Conservation (phyloP, 176 grass and related monocot genomes). For the Juncus effusus region DNA sequence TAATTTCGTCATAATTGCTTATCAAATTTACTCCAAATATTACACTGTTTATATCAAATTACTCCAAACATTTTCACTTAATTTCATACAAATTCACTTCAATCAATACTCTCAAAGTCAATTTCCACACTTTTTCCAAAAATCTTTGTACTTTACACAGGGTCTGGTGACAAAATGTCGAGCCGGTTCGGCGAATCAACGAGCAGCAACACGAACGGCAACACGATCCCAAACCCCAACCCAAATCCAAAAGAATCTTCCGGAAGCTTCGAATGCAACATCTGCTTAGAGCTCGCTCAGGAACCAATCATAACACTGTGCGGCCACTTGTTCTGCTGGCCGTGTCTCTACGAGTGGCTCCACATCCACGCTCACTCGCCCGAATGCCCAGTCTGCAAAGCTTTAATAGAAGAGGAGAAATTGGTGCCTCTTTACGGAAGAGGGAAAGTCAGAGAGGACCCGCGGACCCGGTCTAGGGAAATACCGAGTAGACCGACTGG, state of each 20-base stretch:
- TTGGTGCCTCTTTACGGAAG: conserved; percentile 70
- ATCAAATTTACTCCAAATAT: too few species aligned
- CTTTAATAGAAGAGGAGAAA: conserved; percentile 59
- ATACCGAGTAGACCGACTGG: conserved; percentile 53
- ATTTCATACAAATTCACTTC: too few species aligned
- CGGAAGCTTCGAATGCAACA: conserved; percentile 83
- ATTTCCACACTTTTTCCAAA: too few species aligned
- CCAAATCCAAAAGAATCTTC: conserved; percentile 32
- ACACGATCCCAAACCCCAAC: conserved; percentile 16
- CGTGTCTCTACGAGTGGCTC: conserved; percentile 80
- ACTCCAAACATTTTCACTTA: too few species aligned
- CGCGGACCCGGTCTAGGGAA: conserved; percentile 29
- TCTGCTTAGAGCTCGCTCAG: conserved; percentile 73
- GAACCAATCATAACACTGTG: conserved; percentile 77
- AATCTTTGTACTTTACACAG: too few species aligned
- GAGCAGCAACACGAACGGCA: conserved; percentile 22
- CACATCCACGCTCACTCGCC: conserved; percentile 63
- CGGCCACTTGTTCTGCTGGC: conserved; percentile 82
- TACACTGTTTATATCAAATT: too few species aligned
- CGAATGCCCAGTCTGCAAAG: conserved; percentile 85
- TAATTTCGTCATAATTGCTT: not conserved
- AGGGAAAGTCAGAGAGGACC: conserved; percentile 35
- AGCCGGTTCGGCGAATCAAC: conserved; percentile 36
- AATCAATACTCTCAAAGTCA: too few species aligned
- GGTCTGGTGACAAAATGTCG: conserved; percentile 31